A percentile compares a stretch with the other conserved stretches of the same genome.
Evolutionary conservation across 139 green algal genomes (phyloP).

Genomic region (Tetratostichococcus sp.): DNA sequence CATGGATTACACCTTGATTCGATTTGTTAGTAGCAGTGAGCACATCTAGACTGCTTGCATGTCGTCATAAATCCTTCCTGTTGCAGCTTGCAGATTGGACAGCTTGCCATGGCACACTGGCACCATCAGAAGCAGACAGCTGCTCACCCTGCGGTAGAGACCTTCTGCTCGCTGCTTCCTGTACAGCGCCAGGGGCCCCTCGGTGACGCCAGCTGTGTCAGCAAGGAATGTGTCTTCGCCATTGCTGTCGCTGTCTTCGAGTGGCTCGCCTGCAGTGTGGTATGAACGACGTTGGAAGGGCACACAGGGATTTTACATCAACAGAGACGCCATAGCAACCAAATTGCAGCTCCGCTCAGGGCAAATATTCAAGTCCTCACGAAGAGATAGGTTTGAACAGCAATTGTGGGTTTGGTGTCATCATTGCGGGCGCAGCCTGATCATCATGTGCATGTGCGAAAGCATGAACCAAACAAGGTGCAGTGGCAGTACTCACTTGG

Average conservation of each 20-base stretch:
- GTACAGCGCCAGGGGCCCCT: not conserved
- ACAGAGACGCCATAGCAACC: no score
- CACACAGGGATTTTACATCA: no score
- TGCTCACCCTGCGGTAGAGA: not conserved
- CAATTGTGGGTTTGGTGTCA: conserved; percentile 1
- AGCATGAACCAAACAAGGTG: no score
- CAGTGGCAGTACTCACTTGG: no score
- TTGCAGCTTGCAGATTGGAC: no score
- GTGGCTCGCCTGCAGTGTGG: not conserved
- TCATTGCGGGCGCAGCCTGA: not conserved
- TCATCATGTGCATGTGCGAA: no score
- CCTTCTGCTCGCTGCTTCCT: not conserved
- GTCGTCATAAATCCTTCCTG: no score
- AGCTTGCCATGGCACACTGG: no score
- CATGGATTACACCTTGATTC: no score
- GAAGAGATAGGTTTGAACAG: conserved; percentile 2
- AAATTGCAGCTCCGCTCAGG: not conserved
- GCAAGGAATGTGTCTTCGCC: not conserved
- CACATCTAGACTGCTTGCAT: no score
- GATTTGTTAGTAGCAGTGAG: no score
- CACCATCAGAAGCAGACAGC: conserved; percentile 43
- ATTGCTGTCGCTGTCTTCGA: not conserved
- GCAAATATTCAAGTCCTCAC: not conserved
- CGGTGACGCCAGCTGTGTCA: not conserved
- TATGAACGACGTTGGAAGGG: no score